These are phyloP conservation scores for Fusarium haematococcum DNA, from an alignment of 2,329 filamentous ascomycete genomes.

Conservation along the genomic window DNA sequence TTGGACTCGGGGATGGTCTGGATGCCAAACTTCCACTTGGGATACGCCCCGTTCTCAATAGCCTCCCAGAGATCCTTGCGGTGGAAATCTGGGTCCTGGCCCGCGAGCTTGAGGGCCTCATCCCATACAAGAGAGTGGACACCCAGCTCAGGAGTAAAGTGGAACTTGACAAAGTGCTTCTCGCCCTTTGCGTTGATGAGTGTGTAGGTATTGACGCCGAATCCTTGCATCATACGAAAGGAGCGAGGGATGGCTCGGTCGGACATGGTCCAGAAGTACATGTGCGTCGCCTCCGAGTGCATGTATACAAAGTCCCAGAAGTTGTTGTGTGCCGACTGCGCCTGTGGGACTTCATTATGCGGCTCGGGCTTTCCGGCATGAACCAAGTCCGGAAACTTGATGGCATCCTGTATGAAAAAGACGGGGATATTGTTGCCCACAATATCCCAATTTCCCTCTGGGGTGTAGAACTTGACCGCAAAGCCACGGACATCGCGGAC, in stretches of 20 bases:
- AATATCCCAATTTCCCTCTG: conserved; percentile 78
- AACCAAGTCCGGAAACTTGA: conserved; percentile 78
- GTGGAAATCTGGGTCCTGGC: conserved; percentile 85
- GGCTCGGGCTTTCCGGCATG: conserved; percentile 76
- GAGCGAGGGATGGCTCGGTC: conserved; percentile 80
- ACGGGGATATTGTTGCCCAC: conserved; percentile 81
- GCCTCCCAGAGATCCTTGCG: conserved; percentile 81
- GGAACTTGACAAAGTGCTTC: conserved; percentile 81
- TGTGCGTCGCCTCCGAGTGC: conserved; percentile 78
- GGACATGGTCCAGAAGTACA: conserved; percentile 84
- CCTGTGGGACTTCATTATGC: conserved; percentile 77
- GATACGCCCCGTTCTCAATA: conserved; percentile 77
- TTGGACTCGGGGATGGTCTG: conserved; percentile 79
- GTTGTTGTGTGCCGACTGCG: conserved; percentile 77
- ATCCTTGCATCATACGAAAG: conserved; percentile 88
- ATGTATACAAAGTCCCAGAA: conserved; percentile 79
- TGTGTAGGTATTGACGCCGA: conserved; percentile 84
- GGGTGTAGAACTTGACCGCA: conserved; percentile 74
- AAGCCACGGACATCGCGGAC: conserved; percentile 88
- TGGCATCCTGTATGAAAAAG: conserved; percentile 81
- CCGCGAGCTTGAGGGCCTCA: conserved; percentile 79
- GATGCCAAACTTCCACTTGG: conserved; percentile 86
- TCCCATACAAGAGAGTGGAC: conserved; percentile 84
- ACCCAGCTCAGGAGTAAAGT: conserved; percentile 79
- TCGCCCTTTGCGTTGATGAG: conserved; percentile 76